Percentiles rank a stretch among this genome's conserved stretches.
These are phyloP conservation scores for Colletotrichum graminicola DNA, from an alignment of 2,329 filamentous ascomycete species.

Conservation along the genomic window DNA sequence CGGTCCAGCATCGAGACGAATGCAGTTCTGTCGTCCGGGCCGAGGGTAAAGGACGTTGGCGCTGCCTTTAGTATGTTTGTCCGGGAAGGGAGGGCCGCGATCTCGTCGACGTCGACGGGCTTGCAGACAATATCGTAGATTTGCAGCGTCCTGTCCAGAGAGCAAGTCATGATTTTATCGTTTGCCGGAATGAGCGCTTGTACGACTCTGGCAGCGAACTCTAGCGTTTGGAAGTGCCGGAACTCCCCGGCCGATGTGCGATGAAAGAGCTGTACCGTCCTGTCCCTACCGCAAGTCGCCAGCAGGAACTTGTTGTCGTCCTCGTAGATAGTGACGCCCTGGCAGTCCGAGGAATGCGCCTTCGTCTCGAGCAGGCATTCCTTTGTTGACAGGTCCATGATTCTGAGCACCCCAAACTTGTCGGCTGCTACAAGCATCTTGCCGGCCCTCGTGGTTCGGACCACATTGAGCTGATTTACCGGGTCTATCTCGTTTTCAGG, in stretches of 20 bases:
- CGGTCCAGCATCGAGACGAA: constrained; percentile 73
- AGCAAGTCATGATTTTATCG: constrained; percentile 85
- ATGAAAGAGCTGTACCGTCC: constrained; percentile 92
- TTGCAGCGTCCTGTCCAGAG: constrained; percentile 87
- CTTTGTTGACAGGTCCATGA: constrained; percentile 74
- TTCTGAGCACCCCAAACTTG: constrained; percentile 82
- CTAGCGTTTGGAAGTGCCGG: constrained; percentile 89
- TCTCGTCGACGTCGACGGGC: constrained; percentile 70
- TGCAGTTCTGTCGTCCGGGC: constrained; percentile 69
- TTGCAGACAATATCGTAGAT: constrained; percentile 82
- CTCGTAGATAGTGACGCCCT: constrained; percentile 81
- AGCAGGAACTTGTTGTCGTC: constrained; percentile 73
- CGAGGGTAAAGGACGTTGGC: constrained; percentile 84
- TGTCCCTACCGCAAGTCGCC: constrained; percentile 87
- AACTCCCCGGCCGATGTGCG: constrained; percentile 68
- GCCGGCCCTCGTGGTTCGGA: constrained; percentile 70
- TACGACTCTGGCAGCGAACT: constrained; percentile 89
- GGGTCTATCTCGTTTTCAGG: constrained; percentile 64
- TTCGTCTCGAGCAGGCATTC: constrained; percentile 78
- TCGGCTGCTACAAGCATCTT: constrained; percentile 85
- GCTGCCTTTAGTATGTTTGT: constrained; percentile 88
- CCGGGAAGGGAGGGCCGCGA: constrained; percentile 82
- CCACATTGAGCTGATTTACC: constrained; percentile 70
- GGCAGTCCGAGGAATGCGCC: constrained; percentile 88
- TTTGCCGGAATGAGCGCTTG: constrained; percentile 80